phyloP scores from a whole-genome alignment of 2,329 filamentous ascomycete species.

The Cercospora berteroae region DNA sequence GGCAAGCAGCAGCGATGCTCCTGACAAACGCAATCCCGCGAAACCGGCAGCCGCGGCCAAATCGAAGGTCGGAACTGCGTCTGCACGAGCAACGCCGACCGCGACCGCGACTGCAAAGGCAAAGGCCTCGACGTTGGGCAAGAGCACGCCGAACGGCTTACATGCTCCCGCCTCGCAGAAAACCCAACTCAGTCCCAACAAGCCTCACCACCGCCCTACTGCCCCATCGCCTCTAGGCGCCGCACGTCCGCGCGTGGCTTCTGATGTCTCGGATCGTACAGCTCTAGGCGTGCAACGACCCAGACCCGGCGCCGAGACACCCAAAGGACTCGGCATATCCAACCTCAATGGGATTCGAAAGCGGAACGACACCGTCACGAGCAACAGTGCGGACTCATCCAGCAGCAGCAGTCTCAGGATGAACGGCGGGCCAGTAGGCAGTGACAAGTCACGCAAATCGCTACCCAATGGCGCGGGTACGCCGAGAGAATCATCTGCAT shows the following conservation, averaged over 20 bases:
- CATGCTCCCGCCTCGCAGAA: slow-evolving; percentile 30
- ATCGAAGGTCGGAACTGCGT: slow-evolving; percentile 3
- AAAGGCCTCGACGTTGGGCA: slow-evolving; percentile 23
- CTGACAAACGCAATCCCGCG: slow-evolving; percentile 24
- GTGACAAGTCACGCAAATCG: slow-evolving; percentile 22
- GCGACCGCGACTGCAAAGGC: background rate
- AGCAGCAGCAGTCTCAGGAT: slow-evolving; percentile 16
- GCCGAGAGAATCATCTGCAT: slow-evolving; percentile 8
- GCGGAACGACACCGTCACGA: slow-evolving; percentile 36
- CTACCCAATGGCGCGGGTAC: slow-evolving; percentile 42
- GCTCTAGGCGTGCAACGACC: slow-evolving; percentile 30
- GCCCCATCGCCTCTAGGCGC: slow-evolving; percentile 62
- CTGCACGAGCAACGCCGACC: slow-evolving; percentile 6
- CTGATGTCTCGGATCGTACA: slow-evolving; percentile 47
- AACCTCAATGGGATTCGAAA: slow-evolving; percentile 36
- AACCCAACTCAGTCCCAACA: slow-evolving; percentile 40
- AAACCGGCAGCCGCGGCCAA: background rate
- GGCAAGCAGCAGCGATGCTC: slow-evolving; percentile 25
- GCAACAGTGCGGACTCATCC: slow-evolving; percentile 24
- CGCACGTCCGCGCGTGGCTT: slow-evolving; percentile 60
- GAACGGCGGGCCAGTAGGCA: slow-evolving; percentile 23
- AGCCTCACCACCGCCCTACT: slow-evolving; percentile 53
- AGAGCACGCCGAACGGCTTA: slow-evolving; percentile 31
- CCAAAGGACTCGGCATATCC: slow-evolving; percentile 44
- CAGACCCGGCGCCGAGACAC: slow-evolving; percentile 42